Conservation (phyloP, 441 rosid genomes). For the Theobroma grandiflorum region DNA sequence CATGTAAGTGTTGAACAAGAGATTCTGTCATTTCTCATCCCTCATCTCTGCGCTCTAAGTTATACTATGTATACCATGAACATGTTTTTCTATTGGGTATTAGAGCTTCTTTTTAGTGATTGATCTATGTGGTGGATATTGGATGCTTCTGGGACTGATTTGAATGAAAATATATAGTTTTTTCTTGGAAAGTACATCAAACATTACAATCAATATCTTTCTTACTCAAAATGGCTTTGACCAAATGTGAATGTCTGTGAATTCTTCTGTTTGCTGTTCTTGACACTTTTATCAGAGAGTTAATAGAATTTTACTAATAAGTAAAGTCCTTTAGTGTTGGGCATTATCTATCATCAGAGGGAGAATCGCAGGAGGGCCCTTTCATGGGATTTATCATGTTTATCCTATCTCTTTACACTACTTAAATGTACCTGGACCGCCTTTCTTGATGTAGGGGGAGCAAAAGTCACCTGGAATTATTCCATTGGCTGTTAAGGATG, state of each 20-base stretch:
- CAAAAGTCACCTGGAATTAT: conserved; percentile 85
- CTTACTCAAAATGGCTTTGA: background rate
- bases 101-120: background rate
- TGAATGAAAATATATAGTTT: background rate
- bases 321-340: background rate
- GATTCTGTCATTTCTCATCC: background rate
- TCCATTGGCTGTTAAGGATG: conserved; percentile 81
- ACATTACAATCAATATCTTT: conserved; percentile 5
- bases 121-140: background rate
- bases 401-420: conserved; percentile 13
- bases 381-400: conserved; percentile 8
- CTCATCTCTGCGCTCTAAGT: background rate
- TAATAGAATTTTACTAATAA: background rate
- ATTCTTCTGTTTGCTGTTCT: background rate
- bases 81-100: background rate
- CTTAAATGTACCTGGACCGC: background rate
- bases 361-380: background rate
- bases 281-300: background rate
- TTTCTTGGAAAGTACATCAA: background rate
- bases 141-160: conserved; percentile 15
- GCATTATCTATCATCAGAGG: background rate
- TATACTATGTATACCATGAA: conserved; percentile 1
- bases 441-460: conserved; percentile 60
- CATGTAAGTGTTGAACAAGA: conserved; percentile 63
- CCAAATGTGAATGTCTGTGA: background rate